Base-by-base conservation (phyloP, 2,329 filamentous ascomycete species). In the Aspergillus aculeatus region DNA sequence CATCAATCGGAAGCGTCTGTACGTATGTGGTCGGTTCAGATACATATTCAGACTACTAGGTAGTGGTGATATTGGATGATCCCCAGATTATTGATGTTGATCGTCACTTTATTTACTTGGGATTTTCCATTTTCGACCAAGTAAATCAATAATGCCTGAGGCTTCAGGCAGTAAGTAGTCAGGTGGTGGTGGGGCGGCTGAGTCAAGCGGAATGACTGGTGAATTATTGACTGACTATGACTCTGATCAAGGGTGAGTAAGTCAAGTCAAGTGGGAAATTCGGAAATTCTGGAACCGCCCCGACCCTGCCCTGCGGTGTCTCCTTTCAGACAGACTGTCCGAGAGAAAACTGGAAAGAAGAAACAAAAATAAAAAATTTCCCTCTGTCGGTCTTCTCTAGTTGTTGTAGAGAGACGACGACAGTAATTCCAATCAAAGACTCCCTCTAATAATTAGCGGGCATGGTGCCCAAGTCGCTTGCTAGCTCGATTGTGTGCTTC, bases 391-490 rank as follows among this genome's bases (percentile, higher is more conserved):
- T 32, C 24, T 54, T 29, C 47, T 12, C 53, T 5, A 10, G 41
- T 5, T 21, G n/a, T 48, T 23, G 23, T 23, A 23, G 23, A 29
- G 32, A 41, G 29, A 47, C 23, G 32, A 21, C 23, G 21, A 50
- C 29, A 49, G 47, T 23, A 50, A 23, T 21, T 47, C 44, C 44
- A 38, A 38, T 11, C 47, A 57, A 47, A 50, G 14, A 44, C 16
- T n/a, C 38, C 14, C n/a, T 29, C 7, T 44, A 16, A 44, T 44
- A 5, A 44, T 56, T 61, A 62, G 63, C 66, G 63, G 71, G 71
- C 66, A 75, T 75, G 72, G 71, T 73, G 62, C 72, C 68, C 66
- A 71, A 69, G 64, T 64, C 66, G 63, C 59, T 64, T 63, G 63
- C 65, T 62, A 68, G 64, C 59, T 64, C 69, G 44, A 66, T 64